A percentile compares a stretch with the other conserved stretches of the same genome.
phyloP scores from a whole-genome alignment of 305 asterid species.

The Stenogyne calaminthoides region DNA sequence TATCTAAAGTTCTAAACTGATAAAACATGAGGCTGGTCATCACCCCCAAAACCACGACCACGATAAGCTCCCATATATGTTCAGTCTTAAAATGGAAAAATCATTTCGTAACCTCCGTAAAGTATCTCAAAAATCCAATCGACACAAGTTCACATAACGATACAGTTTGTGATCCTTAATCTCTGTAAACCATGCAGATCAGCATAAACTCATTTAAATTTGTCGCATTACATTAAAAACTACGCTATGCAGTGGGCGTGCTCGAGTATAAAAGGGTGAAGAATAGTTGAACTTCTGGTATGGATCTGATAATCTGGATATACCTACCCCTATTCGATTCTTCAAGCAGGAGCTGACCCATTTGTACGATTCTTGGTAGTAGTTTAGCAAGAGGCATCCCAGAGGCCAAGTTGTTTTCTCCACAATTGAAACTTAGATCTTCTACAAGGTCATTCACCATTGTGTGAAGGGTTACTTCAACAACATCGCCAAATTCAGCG shows the following conservation, averaged over 20 bases:
- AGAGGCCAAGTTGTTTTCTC: constrained; percentile 36
- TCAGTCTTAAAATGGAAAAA: background rate
- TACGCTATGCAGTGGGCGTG: constrained; percentile 48
- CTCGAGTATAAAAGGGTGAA: constrained; percentile 73
- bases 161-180: background rate
- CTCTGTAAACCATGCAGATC: constrained; percentile 3
- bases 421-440: constrained; percentile 47
- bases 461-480: constrained; percentile 49
- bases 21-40: no score
- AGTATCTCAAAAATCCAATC: background rate
- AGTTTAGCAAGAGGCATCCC: constrained; percentile 75
- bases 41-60: background rate
- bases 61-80: background rate
- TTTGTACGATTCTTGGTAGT: constrained; percentile 59
- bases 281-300: constrained; percentile 67
- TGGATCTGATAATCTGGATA: constrained; percentile 45
- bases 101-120: background rate
- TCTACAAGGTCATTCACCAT: constrained; percentile 45
- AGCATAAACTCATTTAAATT: constrained; percentile 4
- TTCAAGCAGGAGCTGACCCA: constrained; percentile 49
- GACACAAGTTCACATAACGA: background rate
- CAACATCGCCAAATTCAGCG: constrained; percentile 56
- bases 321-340: constrained; percentile 57
- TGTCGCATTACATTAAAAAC: constrained; percentile 26
- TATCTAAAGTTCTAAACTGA: no score